These are phyloP conservation scores for Aspergillus sclerotiicarbonarius DNA, from an alignment of 495 filamentous ascomycete genomes.

Conservation along the genomic window DNA sequence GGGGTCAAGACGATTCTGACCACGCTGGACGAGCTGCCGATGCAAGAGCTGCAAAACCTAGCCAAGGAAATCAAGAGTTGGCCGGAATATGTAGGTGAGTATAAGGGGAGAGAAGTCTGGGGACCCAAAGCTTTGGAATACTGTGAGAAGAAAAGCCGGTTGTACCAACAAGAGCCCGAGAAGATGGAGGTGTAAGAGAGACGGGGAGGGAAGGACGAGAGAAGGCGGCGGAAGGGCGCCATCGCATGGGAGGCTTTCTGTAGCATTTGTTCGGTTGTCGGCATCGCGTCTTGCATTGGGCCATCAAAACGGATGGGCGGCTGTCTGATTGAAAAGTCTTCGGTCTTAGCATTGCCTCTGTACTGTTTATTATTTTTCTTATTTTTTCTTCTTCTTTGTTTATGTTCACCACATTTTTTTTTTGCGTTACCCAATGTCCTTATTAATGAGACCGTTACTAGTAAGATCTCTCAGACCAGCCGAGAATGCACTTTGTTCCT, in stretches of 20 bases:
- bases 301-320: constrained; percentile 33
- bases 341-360: constrained; percentile 7
- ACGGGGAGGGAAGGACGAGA: background rate
- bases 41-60: constrained; percentile 42
- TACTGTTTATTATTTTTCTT: constrained; percentile 9
- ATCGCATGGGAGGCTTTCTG: constrained; percentile 20
- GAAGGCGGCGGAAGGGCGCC: constrained; percentile 8
- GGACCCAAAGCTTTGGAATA: constrained; percentile 44
- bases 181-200: constrained; percentile 19
- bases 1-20: constrained; percentile 54
- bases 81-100: constrained; percentile 51
- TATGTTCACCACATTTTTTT: background rate
- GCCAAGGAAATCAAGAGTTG: constrained; percentile 50
- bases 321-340: constrained; percentile 31
- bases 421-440: background rate
- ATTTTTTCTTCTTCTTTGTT: constrained; percentile 6
- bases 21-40: constrained; percentile 44
- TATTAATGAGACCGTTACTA: background rate
- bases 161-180: constrained; percentile 10
- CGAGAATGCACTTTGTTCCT: background rate
- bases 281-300: constrained; percentile 14
- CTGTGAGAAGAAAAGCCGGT: constrained; percentile 26
- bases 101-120: constrained; percentile 55
- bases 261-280: constrained; percentile 24
- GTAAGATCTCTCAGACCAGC: background rate